Evolutionary conservation across 1,139 yeast genomes (phyloP), one percentile per base, ranked within the genome.

Genomic region (Taphrina sp.): DNA sequence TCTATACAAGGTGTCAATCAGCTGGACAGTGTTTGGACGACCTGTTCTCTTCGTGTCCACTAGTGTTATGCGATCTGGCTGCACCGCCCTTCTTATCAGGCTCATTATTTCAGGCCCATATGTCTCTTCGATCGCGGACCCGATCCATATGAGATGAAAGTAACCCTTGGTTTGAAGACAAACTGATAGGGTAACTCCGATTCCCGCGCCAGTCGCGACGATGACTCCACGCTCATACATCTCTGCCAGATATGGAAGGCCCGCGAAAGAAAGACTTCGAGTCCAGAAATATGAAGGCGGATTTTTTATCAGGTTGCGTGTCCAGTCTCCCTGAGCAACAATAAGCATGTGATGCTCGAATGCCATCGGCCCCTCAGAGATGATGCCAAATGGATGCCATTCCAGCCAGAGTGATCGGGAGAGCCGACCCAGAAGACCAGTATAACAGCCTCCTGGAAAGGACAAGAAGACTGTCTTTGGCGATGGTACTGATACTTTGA

Each of bases 321-420:
- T 49, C 54, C 54, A 49, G 22, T 49, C 54, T 12, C 54, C 54
- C 33, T 49, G 54, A 10, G 54, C 54, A 3, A 49, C 54, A 16
- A 49, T 41, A 28, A 49, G 54, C 54, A 49, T 49, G 35, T 49
- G 54, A 33, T 49, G 54, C 3, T 45, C 39, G 17, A 49, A 49
- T 20, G 46, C 44, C 28, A 49, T 14, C 5, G 54, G 54, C 8
- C 54, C 54, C 17, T 49, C 54, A 5, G 54, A 49, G 10, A 49
- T 49, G 39, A 49, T 49, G 22, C 54, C 54, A 17, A 49, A 49
- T 0, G 54, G 46, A 12, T 49, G 54, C 54, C 54, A 49, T 22
- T 49, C 54, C 3, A 49, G 36, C 54, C 54, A 49, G n/a, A 46
- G 54, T 3, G 46, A 38, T 10, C 54, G 29, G 5, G 54, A 49